These are phyloP conservation scores for Ophiorrhiza pumila DNA, from an alignment of 257 asterid species.

Conservation along the genomic window DNA sequence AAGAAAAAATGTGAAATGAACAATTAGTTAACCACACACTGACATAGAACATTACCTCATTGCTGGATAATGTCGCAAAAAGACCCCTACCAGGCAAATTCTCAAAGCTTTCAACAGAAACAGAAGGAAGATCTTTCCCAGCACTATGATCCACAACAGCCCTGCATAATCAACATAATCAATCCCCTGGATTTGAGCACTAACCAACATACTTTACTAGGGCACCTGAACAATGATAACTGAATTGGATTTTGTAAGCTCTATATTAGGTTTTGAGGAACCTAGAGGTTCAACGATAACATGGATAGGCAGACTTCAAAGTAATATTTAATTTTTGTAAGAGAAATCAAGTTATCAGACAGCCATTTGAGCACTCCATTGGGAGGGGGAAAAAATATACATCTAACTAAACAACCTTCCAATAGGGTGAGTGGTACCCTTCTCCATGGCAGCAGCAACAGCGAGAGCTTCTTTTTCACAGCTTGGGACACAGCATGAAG, in stretches of 20 bases:
- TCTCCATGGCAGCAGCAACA: conserved; percentile 98
- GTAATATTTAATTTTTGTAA: neutral
- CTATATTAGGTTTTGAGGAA: neutral
- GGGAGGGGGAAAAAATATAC: neutral
- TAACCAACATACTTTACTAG: neutral
- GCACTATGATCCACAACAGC: conserved; percentile 93
- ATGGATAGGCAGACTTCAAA: neutral
- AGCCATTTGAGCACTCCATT: neutral
- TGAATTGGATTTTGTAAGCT: neutral
- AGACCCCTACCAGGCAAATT: conserved; percentile 97
- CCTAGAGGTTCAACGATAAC: neutral
- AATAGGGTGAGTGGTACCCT: conserved; percentile 99
- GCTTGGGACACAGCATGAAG: conserved; percentile 81
- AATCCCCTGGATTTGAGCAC: neutral
- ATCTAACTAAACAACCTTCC: conserved; percentile 60
- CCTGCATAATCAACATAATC: conserved; percentile 45
- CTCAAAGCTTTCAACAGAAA: conserved; percentile 85
- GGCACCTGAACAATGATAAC: neutral
- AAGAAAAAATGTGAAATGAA: neutral
- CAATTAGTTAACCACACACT: neutral
- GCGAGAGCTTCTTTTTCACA: conserved; percentile 99
- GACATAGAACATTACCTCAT: conserved; percentile 51
- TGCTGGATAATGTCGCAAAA: conserved; percentile 74
- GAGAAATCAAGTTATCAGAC: neutral
- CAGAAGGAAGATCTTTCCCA: conserved; percentile 91